Evolutionary conservation across 495 filamentous ascomycete species (phyloP), one percentile per base, ranked within the genome.

Genomic region (Penicillium pulvis): DNA sequence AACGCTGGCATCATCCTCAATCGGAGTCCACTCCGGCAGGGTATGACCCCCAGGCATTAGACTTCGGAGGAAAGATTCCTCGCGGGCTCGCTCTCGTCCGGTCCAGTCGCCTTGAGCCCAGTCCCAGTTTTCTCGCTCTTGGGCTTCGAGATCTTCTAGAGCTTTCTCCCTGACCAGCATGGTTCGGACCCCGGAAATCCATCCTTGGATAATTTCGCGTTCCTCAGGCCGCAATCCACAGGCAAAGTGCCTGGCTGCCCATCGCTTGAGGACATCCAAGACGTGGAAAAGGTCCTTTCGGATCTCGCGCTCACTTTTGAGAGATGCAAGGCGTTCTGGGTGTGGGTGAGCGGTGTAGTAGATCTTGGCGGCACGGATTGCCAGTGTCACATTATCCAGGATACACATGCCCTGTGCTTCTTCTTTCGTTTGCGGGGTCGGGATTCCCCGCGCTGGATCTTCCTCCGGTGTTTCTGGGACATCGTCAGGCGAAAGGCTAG

Each of bases 321-420:
- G 92, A 36, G 84, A 76, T 58, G 91, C 89, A n/a, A 97, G 76
- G 24, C 90, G 87, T 56, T 91, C 86, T 6, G 92, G 90, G 20
- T 88, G 78, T 65, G 92, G 85, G 67, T 97, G 92, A 1, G 89
- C 75, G 6, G 92, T 96, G 73, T 97, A 98, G 76, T 97, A 98
- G 45, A 92, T 87, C 69, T 92, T 96, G 35, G 94, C 94, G 7
- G 95, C 93, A 35, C 91, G 87, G 57, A 98, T 97, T 14, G 93
- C 93, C 45, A 97, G 79, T 4, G 94, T 98, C 72, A 93, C 87
- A 47, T 96, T 84, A 66, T 98, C 94, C 36, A 97, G 78, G 41
- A 98, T 83, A 56, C 95, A 90, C 76, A 97, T 83, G 8, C 94
- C 94, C 70, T 97, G 90, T 6, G 97, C 81, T 67, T 97, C 91